Base-by-base conservation (phyloP, 2,329 filamentous ascomycete species). In the Penicillium sp. region DNA sequence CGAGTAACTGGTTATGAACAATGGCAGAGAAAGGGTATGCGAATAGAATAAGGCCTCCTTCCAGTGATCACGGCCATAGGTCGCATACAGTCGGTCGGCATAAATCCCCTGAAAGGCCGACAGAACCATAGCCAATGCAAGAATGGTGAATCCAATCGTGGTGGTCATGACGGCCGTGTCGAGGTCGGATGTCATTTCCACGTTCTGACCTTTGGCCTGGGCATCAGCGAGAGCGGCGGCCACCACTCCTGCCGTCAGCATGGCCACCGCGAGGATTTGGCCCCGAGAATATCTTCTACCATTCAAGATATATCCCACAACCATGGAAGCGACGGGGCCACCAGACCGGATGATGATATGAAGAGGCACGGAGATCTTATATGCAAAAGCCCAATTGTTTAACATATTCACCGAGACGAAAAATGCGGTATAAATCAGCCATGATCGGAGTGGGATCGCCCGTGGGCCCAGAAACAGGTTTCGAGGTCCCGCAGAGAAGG, bases 311-410 rank as follows among this genome's bases (percentile, higher is more conserved):
- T 88, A 92, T 3, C 95, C 95, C n/a, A 93, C 91, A 16, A 88
- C 77, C 86, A 99, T 96, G 9, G 95, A 98, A 4, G 93, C 96
- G 60, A 98, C 96, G 67, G 93, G 96, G 16, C 95, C 95, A 49
- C 93, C 96, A 49, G 93, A 97, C 52, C 95, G 87, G 29, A 99
- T 81, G 64, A 99, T 98, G 67, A 99, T 99, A 71, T 99, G 95
- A 49, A 99, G 87, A 1, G 95, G 95, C 0, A 99, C 91, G 7
- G 92, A 96, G 55, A 99, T 98, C 66, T 92, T 88, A 78, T 97
- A 99, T 61, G 91, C 93, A 74, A 99, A 99, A 7, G 93, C 95
- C 81, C 93, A 93, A 69, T 99, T 99, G 78, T 99, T 99, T 70
- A 99, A 79, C 56, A 98, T 86, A 68, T 98, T 99, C 76, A 99